Evolutionary conservation across 148 eudicot genomes (phyloP).

Genomic region (Polygonum maritimum): DNA sequence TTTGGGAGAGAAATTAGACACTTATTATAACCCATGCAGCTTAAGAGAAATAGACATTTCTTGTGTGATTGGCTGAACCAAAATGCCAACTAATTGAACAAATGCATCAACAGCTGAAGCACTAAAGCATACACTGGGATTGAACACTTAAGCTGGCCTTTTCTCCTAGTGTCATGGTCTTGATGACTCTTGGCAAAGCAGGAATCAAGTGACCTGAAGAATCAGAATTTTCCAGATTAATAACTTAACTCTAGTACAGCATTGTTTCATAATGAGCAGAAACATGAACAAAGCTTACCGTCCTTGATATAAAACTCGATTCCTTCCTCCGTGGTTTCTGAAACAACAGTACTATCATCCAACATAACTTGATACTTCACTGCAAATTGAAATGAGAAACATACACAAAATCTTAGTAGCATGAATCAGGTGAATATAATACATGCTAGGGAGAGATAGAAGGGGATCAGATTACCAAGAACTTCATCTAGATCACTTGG

Average conservation of each 20-base stretch:
- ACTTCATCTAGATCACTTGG: constrained; percentile 70
- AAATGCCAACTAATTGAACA: not conserved
- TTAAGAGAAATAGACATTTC: not conserved
- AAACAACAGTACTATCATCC: constrained; percentile 33
- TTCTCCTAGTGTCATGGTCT: constrained; percentile 61
- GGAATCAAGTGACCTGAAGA: constrained; percentile 47
- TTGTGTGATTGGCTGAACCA: not conserved
- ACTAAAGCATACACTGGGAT: constrained; percentile 36
- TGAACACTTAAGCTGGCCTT: constrained; percentile 42
- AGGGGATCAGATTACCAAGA: constrained; percentile 27
- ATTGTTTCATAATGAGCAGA: not conserved
- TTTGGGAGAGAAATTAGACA: not conserved
- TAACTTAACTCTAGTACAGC: not conserved
- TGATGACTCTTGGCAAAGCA: constrained; percentile 44
- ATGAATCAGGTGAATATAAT: not conserved
- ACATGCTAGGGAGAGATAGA: not conserved
- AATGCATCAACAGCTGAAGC: not conserved
- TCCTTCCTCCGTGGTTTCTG: constrained; percentile 39
- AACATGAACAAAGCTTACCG: constrained; percentile 28
- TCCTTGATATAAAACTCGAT: constrained; percentile 43
- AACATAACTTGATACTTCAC: constrained; percentile 42
- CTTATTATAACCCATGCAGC: not conserved
- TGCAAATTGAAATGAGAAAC: constrained; percentile 14
- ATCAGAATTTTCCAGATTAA: not conserved
- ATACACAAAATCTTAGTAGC: not conserved